phyloP scores from a whole-genome alignment of 2,329 filamentous ascomycete species.

The Elsinoe necatrix region DNA sequence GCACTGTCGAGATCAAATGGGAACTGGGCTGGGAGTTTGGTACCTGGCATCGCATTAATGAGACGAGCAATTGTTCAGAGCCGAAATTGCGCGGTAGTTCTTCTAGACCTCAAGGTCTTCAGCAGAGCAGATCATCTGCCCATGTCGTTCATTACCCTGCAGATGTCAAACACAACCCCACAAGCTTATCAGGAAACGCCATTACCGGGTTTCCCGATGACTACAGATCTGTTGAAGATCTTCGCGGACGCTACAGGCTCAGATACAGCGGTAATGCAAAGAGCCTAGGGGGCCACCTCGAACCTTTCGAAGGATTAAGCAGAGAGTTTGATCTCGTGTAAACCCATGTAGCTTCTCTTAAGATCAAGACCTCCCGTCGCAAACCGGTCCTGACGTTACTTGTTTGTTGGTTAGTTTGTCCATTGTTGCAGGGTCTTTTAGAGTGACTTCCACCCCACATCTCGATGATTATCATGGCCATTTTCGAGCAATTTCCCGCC shows the following conservation, averaged over 20 bases:
- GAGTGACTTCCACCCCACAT: too few relatives aligned
- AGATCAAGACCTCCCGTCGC: too few relatives aligned
- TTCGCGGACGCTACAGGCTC: slow-evolving; percentile 62
- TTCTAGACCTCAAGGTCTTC: too few relatives aligned
- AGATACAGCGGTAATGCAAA: slow-evolving; percentile 82
- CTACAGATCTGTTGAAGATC: not conserved
- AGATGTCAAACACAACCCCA: slow-evolving; percentile 25
- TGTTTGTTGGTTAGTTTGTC: too few relatives aligned
- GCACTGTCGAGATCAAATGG: slow-evolving; percentile 73
- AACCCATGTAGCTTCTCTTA: too few relatives aligned
- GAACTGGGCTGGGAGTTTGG: slow-evolving; percentile 53
- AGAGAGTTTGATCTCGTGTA: slow-evolving; percentile 41
- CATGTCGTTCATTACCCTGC: slow-evolving; percentile 19
- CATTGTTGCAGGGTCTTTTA: too few relatives aligned
- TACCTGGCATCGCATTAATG: slow-evolving; percentile 18
- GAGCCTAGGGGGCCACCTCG: slow-evolving; percentile 52
- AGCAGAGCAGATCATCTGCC: slow-evolving; percentile 23
- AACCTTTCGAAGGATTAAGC: slow-evolving; percentile 61
- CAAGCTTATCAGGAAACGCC: slow-evolving; percentile 8
- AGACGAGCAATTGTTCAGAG: not conserved
- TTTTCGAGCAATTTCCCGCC: too few relatives aligned
- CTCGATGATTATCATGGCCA: too few relatives aligned
- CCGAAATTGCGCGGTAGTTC: not conserved
- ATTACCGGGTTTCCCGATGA: slow-evolving; percentile 8
- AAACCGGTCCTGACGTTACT: too few relatives aligned